Conservation (phyloP, 495 filamentous ascomycete species). For the Penicillium canescens region DNA sequence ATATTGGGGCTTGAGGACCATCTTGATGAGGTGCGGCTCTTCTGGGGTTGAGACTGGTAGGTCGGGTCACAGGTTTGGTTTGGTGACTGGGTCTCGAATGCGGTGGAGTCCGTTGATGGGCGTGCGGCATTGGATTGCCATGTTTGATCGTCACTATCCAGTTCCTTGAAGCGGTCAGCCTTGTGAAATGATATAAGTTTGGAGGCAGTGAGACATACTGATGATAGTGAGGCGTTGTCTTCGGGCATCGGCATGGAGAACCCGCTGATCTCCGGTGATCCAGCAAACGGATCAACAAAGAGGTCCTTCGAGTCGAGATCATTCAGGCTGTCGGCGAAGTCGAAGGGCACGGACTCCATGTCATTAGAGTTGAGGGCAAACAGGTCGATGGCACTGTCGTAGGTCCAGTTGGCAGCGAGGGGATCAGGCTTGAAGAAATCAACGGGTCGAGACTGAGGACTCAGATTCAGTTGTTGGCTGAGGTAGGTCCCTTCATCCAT, state of each 20-base stretch:
- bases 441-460: conserved; percentile 23
- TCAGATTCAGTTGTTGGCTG: conserved; percentile 26
- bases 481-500: conserved; percentile 25
- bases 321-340: conserved; percentile 36
- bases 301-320: conserved; percentile 37
- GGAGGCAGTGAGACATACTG: conserved; percentile 20
- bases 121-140: conserved; percentile 32
- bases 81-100: conserved; percentile 12
- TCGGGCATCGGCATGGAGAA: conserved; percentile 39
- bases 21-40: conserved; percentile 16
- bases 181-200: conserved; percentile 4
- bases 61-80: conserved; percentile 10
- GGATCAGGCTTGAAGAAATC: conserved; percentile 31
- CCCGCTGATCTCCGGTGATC: conserved; percentile 35
- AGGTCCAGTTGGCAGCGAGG: conserved; percentile 45
- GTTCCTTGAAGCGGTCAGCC: conserved; percentile 23
- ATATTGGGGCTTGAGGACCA: conserved; percentile 41
- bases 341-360: conserved; percentile 36
- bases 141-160: conserved; percentile 45
- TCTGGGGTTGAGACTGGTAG: conserved; percentile 18
- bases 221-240: conserved; percentile 35
- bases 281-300: conserved; percentile 34
- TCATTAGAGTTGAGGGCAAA: conserved; percentile 39
- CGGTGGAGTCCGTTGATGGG: conserved; percentile 22
- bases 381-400: conserved; percentile 43